Evolutionary conservation across 116 monocot genomes (phyloP).

Genomic region (Cymodocea nodosa): DNA sequence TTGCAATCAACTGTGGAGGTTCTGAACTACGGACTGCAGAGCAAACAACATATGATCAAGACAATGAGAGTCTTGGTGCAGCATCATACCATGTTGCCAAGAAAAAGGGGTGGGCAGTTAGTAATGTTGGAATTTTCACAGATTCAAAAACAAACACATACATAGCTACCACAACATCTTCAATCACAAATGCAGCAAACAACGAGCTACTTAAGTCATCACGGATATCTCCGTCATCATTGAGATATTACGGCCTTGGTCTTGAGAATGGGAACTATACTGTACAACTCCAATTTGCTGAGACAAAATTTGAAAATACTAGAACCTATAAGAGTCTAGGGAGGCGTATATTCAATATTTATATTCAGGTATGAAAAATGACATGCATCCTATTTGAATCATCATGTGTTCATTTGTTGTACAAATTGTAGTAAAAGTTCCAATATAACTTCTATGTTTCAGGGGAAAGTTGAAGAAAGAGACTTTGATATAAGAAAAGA

Average conservation of each 20-base stretch:
- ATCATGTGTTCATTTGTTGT: not conserved
- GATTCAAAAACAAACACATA: conserved; percentile 28
- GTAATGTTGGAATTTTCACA: conserved; percentile 53
- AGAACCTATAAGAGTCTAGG: conserved; percentile 38
- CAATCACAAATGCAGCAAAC: conserved; percentile 40
- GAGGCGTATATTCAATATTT: conserved; percentile 50
- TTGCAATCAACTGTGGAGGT: conserved; percentile 67
- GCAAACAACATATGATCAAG: conserved; percentile 36
- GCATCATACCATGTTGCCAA: conserved; percentile 70
- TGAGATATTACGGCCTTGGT: conserved; percentile 67
- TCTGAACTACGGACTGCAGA: conserved; percentile 30
- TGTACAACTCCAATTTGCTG: conserved; percentile 44
- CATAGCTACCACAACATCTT: conserved; percentile 16
- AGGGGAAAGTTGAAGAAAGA: conserved; percentile 14
- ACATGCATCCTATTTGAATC: not conserved
- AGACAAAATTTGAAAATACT: conserved; percentile 13
- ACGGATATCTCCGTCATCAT: conserved; percentile 55
- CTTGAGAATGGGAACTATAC: conserved; percentile 70
- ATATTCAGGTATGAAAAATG: conserved; percentile 36
- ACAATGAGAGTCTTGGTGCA: conserved; percentile 32
- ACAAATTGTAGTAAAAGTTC: not conserved
- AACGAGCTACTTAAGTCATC: conserved; percentile 38
- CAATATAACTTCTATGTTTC: not conserved
- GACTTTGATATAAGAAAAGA: conserved; percentile 33
- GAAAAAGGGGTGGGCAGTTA: conserved; percentile 48